phyloP scores from a whole-genome alignment of 768 basidiomycete species.

The Gelatoporia subvermispora region DNA sequence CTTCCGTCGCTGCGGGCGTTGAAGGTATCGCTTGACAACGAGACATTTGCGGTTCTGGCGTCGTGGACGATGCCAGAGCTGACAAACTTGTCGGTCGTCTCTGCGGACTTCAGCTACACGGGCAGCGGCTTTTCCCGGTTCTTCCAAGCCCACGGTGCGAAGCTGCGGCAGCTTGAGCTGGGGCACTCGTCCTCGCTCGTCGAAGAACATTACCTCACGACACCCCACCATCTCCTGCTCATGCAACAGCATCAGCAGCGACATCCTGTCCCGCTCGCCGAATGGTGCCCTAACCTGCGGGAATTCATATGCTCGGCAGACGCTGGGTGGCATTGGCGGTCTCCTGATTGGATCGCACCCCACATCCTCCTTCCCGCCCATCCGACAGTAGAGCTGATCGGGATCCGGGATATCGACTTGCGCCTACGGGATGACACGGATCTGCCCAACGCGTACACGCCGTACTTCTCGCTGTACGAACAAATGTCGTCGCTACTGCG shows the following conservation, averaged over 20 bases:
- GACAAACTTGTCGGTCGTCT: constrained; percentile 60
- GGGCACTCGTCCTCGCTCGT: constrained; percentile 67
- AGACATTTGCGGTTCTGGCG: constrained; percentile 62
- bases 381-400: constrained; percentile 57
- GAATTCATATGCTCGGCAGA: constrained; percentile 74
- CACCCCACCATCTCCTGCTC: constrained; percentile 25
- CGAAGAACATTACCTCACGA: constrained; percentile 61
- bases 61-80: constrained; percentile 63
- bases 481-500: constrained; percentile 59
- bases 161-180: constrained; percentile 62
- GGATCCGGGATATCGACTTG: constrained; percentile 66
- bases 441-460: constrained; percentile 31
- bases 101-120: constrained; percentile 69
- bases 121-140: constrained; percentile 59
- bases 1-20: constrained; percentile 66
- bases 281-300: constrained; percentile 63
- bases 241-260: constrained; percentile 13
- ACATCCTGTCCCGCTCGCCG: constrained; percentile 44
- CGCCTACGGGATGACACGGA: constrained; percentile 42
- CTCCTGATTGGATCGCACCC: constrained; percentile 77
- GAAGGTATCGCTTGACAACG: constrained; percentile 67
- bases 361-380: constrained; percentile 67
- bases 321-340: constrained; percentile 78
- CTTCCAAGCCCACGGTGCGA: constrained; percentile 60
- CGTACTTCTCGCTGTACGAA: constrained; percentile 61